Evolutionary conservation across 768 basidiomycete species (phyloP).

Genomic region (Boletus rubroflammeus): DNA sequence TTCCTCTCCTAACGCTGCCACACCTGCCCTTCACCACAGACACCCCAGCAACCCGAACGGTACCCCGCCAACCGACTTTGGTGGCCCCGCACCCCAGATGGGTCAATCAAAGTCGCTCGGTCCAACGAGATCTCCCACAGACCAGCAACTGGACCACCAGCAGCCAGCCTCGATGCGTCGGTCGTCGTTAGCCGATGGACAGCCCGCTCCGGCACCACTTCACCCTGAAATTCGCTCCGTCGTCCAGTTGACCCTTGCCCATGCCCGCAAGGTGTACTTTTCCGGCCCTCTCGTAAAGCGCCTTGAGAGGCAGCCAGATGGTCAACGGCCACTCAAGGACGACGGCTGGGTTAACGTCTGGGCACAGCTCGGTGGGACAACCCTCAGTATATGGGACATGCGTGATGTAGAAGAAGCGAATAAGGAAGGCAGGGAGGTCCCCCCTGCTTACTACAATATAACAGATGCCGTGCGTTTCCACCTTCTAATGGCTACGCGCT

Average conservation of each 20-base stretch:
- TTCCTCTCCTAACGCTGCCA: conserved; percentile 13
- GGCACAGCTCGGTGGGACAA: conserved; percentile 88
- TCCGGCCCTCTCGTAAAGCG: conserved; percentile 78
- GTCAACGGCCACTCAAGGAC: conserved; percentile 63
- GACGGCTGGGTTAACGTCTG: conserved; percentile 83
- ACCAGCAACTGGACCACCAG: conserved; percentile 25
- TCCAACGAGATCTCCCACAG: conserved; percentile 21
- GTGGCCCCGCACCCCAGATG: conserved; percentile 28
- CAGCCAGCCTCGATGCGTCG: conserved; percentile 16
- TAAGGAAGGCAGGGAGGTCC: conserved; percentile 74
- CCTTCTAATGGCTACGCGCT: neutral
- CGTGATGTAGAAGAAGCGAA: conserved; percentile 81
- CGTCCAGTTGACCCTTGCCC: conserved; percentile 68
- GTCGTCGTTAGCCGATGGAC: conserved; percentile 14
- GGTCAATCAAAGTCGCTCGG: conserved; percentile 33
- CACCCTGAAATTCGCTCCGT: conserved; percentile 84
- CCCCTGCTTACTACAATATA: conserved; percentile 82
- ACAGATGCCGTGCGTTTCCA: conserved; percentile 73
- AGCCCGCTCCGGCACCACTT: conserved; percentile 39
- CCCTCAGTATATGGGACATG: conserved; percentile 91
- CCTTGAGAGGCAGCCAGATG: conserved; percentile 75
- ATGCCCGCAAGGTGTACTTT: conserved; percentile 83
- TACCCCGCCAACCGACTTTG: conserved; percentile 17
- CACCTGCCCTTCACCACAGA: conserved; percentile 15
- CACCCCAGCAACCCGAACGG: conserved; percentile 14